Evolutionary conservation across 78 protist species (phyloP).

Genomic region (Polysphondylium violaceum): DNA sequence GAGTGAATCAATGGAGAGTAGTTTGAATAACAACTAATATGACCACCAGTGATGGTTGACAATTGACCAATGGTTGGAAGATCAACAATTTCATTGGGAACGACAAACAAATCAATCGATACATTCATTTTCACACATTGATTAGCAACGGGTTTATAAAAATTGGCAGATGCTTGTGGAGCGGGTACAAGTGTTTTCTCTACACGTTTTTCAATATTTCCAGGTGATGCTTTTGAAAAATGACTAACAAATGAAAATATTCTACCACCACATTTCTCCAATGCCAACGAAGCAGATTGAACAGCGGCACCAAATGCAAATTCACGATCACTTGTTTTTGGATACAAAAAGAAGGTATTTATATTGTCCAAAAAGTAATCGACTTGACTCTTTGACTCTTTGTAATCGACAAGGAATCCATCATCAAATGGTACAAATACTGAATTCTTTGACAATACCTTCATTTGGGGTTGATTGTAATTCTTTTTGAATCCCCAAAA

Average conservation of each 20-base stretch:
- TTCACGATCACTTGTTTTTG: constrained; percentile 1
- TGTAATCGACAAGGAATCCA: constrained; percentile 59
- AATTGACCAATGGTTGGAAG: constrained; percentile 39
- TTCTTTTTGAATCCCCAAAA: constrained; percentile 73
- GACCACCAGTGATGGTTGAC: constrained; percentile 60
- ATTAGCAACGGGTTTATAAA: constrained; percentile 41
- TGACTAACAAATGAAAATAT: constrained; percentile 28
- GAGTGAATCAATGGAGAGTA: neutral
- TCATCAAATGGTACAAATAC: constrained; percentile 79
- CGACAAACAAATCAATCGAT: constrained; percentile 18
- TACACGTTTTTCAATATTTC: constrained; percentile 37
- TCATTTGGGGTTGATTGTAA: constrained; percentile 70
- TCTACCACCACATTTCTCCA: constrained; percentile 74
- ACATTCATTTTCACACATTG: constrained; percentile 35
- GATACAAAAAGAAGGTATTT: constrained; percentile 25
- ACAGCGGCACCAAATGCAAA: constrained; percentile 74
- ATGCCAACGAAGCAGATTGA: constrained; percentile 59
- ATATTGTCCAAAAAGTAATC: constrained; percentile 67
- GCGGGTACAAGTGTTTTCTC: constrained; percentile 31
- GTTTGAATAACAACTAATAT: constrained; percentile 30
- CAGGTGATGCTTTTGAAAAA: constrained; percentile 60
- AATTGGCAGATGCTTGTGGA: neutral
- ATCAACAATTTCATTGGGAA: constrained; percentile 53
- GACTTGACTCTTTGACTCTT: constrained; percentile 39
- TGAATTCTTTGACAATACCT: constrained; percentile 55